Evolutionary conservation across 768 basidiomycete genomes (phyloP).

Genomic region (Cystofilobasidium capitatum): DNA sequence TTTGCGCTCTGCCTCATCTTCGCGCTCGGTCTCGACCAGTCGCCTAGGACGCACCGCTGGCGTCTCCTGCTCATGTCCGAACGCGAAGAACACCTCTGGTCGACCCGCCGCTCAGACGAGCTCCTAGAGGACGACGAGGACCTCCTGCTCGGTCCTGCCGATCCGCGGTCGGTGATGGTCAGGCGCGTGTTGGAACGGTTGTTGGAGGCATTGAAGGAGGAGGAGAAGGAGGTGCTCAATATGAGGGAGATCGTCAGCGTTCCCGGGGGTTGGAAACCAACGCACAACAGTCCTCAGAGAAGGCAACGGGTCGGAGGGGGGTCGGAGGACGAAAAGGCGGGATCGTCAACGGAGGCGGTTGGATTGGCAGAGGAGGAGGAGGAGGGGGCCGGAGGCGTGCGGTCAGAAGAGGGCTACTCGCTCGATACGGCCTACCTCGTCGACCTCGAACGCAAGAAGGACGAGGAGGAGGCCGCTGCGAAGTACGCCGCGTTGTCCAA

Average conservation of each 20-base stretch:
- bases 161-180: slow-evolving; percentile 38
- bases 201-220: slow-evolving; percentile 33
- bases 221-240: not conserved
- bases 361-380: not conserved
- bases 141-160: slow-evolving; percentile 38
- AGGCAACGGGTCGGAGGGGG: too few relatives aligned
- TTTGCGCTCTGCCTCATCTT: slow-evolving; percentile 43
- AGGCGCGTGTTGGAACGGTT: slow-evolving; percentile 40
- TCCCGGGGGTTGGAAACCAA: not conserved
- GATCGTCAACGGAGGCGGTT: too few relatives aligned
- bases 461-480: slow-evolving; percentile 13
- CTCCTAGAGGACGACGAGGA: slow-evolving; percentile 40
- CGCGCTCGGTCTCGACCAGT: slow-evolving; percentile 43
- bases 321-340: too few relatives aligned
- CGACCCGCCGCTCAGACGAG: slow-evolving; percentile 38
- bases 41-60: slow-evolving; percentile 42
- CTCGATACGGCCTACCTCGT: not conserved
- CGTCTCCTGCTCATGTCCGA: slow-evolving; percentile 44
- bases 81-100: slow-evolving; percentile 44
- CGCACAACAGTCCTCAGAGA: not conserved
- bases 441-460: slow-evolving; percentile 21
- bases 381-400: too few relatives aligned
- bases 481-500: slow-evolving; percentile 31
- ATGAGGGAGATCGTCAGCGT: slow-evolving; percentile 11
- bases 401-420: slow-evolving; percentile 34